Evolutionary conservation across 2,329 filamentous ascomycete species (phyloP), one percentile per base, ranked within the genome.

Genomic region (Myotisia sp.): DNA sequence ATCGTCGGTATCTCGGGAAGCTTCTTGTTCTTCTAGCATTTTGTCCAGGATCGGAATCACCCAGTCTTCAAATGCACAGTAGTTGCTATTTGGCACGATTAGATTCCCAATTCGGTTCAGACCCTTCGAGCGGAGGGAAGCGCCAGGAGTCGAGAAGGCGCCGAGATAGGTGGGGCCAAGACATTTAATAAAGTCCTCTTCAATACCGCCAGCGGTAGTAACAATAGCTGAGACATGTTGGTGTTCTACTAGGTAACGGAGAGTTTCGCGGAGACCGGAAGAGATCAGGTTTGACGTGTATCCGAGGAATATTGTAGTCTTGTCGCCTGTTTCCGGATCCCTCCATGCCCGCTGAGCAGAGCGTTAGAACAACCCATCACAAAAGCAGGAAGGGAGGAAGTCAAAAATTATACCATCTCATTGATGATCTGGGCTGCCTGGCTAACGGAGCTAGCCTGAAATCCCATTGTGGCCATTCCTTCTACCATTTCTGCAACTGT

Each of bases 101-200:
- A 98, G 70, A 51, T 98, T 95, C 33, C 90, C 90, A 48, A 98
- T 95, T 20, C 90, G 76, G 59, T 98, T 98, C 50, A 95, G 71
- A 6, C 90, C 90, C 54, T 83, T 79, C 41, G 75, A 70, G 24
- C 90, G 81, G 14, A 98, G 70, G 1, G 74, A 71, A 6, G 80
- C 77, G 9, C 90, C 90, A 1, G 70, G 62, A 0, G 82, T 76
- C 33, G 70, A 73, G 60, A 95, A 98, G 1, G 81, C 77, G 28
- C 84, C 83, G 52, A 95, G 75, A 58, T 94, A 98, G 0, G 90
- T 98, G 34, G 84, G 78, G 7, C 80, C 90, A 2, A 98, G 75
- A 49, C 90, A 98, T 64, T 98, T 98, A 69, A 98, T 98, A 38
- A 98, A 76, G 58, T 98, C 90, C 56, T 98, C 90, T 58, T 98